Evolutionary conservation across 2,329 filamentous ascomycete species (phyloP), one percentile per base, ranked within the genome.

Genomic region (Aspergillus sp.): DNA sequence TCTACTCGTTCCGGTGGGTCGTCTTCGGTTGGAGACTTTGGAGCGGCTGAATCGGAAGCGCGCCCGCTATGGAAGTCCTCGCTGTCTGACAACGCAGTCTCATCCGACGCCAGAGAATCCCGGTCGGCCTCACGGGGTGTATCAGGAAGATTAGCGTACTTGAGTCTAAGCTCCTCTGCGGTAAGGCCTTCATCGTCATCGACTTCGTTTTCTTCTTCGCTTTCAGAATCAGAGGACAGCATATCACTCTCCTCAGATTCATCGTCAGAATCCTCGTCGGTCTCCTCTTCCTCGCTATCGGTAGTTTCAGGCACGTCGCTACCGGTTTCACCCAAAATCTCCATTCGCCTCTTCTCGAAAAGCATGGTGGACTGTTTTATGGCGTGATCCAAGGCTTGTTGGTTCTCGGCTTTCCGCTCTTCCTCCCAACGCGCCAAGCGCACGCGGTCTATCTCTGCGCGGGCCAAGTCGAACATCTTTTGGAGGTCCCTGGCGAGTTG

Each of bases 221-320:
- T 68, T 24, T 77, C 76, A 24, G 69, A 74, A 62, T 58, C 70
- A 48, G 57, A 77, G 60, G 59, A 77, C 65, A 58, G 80, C 77
- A 67, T 81, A 32, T 80, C 79, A 43, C 69, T 72, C 52, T 78
- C 81, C 26, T 78, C 76, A 14, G 79, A 79, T 30, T 64, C 64
- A 55, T 87, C 87, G 0, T 86, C 89, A 51, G 86, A 88, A 9
- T 47, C 53, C 30, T 58, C 60, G 49, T 66, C 64, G 1, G 63
- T 63, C 16, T 60, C 64, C 13, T 41, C 59, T 47, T 65, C 66
- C 40, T 70, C 66, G 14, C 62, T 69, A 16, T 71, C 62, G 89
- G 86, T 61, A 84, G 88, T 73, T 87, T 84, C 62, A 87, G 89
- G 63, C 88, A 79, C 45, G 85, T 89, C 64, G 83, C 85, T 72